Evolutionary conservation across 768 basidiomycete genomes (phyloP).

Genomic region (Amanita jacksonii): DNA sequence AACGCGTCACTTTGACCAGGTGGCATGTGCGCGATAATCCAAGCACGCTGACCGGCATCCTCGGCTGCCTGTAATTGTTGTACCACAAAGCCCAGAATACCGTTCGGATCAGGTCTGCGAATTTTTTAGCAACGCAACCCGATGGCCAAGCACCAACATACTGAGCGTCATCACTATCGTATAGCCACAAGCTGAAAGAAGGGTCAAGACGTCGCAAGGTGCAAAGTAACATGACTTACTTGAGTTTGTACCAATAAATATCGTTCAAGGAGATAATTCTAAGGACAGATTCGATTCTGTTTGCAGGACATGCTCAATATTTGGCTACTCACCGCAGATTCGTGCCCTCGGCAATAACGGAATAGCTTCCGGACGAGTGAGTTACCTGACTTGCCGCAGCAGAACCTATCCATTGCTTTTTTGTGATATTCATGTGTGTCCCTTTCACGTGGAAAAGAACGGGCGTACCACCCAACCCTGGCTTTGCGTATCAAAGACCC

Average conservation of each 20-base stretch:
- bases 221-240: slow-evolving; percentile 23
- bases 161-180: slow-evolving; percentile 40
- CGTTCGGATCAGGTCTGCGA: slow-evolving; percentile 42
- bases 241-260: slow-evolving; percentile 52
- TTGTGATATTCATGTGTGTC: background rate
- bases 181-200: slow-evolving; percentile 46
- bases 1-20: slow-evolving; percentile 38
- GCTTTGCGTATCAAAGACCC: slow-evolving; percentile 46
- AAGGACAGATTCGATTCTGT: slow-evolving; percentile 6
- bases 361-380: slow-evolving; percentile 47
- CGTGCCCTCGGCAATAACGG: slow-evolving; percentile 36
- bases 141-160: slow-evolving; percentile 16
- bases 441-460: slow-evolving; percentile 20
- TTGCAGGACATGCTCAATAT: background rate
- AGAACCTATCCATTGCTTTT: slow-evolving; percentile 37
- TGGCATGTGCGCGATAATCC: slow-evolving; percentile 56
- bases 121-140: background rate
- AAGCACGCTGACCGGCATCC: slow-evolving; percentile 46
- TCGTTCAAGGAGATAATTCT: slow-evolving; percentile 55
- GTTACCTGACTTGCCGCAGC: slow-evolving; percentile 32
- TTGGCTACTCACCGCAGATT: slow-evolving; percentile 30
- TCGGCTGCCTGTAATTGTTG: slow-evolving; percentile 50
- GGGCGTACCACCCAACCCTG: slow-evolving; percentile 27
- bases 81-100: slow-evolving; percentile 44
- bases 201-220: background rate